Percentiles rank a stretch among this genome's conserved stretches.
phyloP scores from a whole-genome alignment of 202 grass and related monocot species.

The Zizania palustris region DNA sequence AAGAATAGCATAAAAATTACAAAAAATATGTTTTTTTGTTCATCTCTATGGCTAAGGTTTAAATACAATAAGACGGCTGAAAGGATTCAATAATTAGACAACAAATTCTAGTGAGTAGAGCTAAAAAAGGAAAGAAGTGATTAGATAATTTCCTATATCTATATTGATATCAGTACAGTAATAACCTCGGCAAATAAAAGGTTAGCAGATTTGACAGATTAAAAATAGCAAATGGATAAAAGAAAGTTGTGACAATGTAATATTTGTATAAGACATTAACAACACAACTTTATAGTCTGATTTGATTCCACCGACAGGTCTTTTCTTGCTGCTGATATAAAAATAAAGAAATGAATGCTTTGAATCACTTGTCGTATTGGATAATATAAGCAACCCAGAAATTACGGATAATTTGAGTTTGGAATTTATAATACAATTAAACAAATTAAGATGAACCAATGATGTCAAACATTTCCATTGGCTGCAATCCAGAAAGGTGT shows the following conservation, averaged over 20 bases:
- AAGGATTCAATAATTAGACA: neutral
- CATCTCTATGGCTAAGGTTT: neutral
- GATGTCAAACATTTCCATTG: slow-evolving; percentile 2
- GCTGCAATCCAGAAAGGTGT: neutral
- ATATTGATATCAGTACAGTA: neutral
- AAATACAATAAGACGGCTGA: neutral
- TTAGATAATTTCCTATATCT: neutral
- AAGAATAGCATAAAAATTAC: neutral
- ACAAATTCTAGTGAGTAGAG: neutral
- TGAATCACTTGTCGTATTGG: neutral
- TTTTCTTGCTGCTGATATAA: neutral
- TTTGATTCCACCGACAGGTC: neutral
- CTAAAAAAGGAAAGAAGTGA: neutral
- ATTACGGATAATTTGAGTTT: neutral
- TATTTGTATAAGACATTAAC: neutral
- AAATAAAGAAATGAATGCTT: slow-evolving; percentile 2
- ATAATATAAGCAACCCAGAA: neutral
- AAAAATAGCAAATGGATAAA: neutral
- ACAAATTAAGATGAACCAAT: neutral
- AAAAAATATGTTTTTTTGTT: neutral
- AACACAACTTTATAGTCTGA: neutral
- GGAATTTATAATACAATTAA: neutral
- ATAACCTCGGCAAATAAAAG: slow-evolving; percentile 15
- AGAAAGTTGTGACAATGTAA: neutral
- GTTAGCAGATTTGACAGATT: neutral